A percentile compares a stretch with the other conserved stretches of the same genome.
phyloP scores from a whole-genome alignment of 331 rosid genomes.

The Stylosanthes scabra region DNA sequence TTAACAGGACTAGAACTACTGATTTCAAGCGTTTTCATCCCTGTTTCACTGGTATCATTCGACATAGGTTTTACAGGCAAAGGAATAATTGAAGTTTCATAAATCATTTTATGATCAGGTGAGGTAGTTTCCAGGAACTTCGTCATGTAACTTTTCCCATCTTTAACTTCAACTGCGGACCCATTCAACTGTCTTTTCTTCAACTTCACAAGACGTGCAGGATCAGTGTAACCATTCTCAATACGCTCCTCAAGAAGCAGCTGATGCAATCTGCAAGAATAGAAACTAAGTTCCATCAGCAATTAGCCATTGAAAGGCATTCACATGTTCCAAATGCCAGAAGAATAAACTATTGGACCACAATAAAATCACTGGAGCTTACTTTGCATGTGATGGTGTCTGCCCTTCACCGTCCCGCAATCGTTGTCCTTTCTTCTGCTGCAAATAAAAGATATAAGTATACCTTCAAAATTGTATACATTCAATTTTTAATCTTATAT shows the following conservation, averaged over 20 bases:
- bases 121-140: constrained; percentile 76
- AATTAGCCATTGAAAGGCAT: constrained; percentile 41
- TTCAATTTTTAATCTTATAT: constrained; percentile 23
- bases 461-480: constrained; percentile 15
- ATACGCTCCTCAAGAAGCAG: constrained; percentile 92
- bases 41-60: constrained; percentile 63
- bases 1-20: constrained; percentile 67
- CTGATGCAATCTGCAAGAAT: constrained; percentile 80
- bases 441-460: constrained; percentile 39
- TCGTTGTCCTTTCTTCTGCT: constrained; percentile 82
- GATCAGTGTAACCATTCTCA: constrained; percentile 77
- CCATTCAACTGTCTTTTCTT: constrained; percentile 87
- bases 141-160: constrained; percentile 90
- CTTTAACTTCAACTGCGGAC: constrained; percentile 54
- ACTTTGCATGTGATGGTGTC: constrained; percentile 86
- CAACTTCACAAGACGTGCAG: constrained; percentile 85
- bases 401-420: constrained; percentile 86
- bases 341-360: constrained; percentile 35
- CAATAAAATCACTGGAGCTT: constrained; percentile 49
- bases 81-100: constrained; percentile 67
- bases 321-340: constrained; percentile 26
- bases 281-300: constrained; percentile 37
- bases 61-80: constrained; percentile 45
- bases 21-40: constrained; percentile 82
- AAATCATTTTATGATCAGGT: constrained; percentile 68